Conservation (phyloP, 371 early-diverging fungal species). For the Mortierella sp. region DNA sequence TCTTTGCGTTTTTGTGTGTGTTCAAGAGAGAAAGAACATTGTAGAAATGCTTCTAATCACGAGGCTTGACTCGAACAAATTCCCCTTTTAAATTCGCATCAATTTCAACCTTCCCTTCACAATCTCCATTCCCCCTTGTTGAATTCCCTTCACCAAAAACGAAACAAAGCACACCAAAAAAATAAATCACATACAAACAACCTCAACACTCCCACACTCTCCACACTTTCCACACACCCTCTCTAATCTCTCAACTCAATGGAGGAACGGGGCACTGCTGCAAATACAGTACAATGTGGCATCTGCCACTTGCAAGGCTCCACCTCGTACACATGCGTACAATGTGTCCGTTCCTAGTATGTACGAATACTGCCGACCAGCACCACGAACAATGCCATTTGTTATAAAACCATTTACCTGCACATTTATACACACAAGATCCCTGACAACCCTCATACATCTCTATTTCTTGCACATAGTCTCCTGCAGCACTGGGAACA, state of each 20-base stretch:
- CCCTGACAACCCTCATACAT: neutral
- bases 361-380: constrained; percentile 10
- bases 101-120: no score
- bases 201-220: neutral
- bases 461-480: constrained; percentile 31
- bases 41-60: no score
- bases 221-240: neutral
- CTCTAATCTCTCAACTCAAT: neutral
- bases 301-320: constrained; percentile 43
- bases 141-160: no score
- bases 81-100: no score
- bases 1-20: no score
- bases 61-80: no score
- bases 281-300: constrained; percentile 39
- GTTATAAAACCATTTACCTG: neutral
- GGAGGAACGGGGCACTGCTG: constrained; percentile 24
- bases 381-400: neutral
- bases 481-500: constrained; percentile 60
- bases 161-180: no score
- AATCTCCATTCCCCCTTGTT: no score
- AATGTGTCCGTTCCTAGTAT: constrained; percentile 46
- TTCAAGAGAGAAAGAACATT: no score
- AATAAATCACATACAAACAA: no score
- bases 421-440: neutral
- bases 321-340: constrained; percentile 50